Evolutionary conservation across 2,329 filamentous ascomycete species (phyloP).

Genomic region (Amauroascus verrucosus): DNA sequence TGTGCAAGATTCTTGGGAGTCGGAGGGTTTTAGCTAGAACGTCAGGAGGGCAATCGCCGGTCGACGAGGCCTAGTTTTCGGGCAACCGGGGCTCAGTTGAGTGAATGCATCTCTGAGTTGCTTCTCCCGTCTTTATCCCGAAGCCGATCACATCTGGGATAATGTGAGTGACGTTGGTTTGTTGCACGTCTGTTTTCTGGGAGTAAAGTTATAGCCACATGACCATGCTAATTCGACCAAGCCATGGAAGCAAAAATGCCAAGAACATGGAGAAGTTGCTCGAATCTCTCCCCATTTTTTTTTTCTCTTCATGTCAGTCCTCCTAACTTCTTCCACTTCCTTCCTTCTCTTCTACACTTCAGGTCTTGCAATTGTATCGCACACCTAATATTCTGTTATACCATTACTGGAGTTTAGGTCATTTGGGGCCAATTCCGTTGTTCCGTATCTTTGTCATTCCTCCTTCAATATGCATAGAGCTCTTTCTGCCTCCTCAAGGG

Average conservation of each 20-base stretch:
- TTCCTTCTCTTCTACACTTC: constrained; percentile 22
- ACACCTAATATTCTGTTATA: constrained; percentile 16
- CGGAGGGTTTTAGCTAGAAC: neutral
- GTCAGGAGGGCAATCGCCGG: neutral
- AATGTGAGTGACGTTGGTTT: too few species aligned
- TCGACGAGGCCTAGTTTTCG: neutral
- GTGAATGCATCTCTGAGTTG: too few species aligned
- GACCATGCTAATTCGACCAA: neutral
- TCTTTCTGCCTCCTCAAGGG: constrained; percentile 68
- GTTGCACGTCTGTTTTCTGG: neutral
- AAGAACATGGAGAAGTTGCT: constrained; percentile 35
- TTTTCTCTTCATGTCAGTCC: constrained; percentile 18
- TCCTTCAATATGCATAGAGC: constrained; percentile 74
- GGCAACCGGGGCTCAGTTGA: neutral
- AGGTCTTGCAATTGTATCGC: constrained; percentile 21
- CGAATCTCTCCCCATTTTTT: constrained; percentile 15
- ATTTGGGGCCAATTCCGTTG: constrained; percentile 26
- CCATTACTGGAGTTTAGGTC: constrained; percentile 24
- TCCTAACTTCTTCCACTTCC: constrained; percentile 19
- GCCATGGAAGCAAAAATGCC: constrained; percentile 25
- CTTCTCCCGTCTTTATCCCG: neutral
- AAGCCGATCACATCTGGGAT: too few species aligned
- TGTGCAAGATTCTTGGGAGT: constrained; percentile 4
- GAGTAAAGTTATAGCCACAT: too few species aligned
- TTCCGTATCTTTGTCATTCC: constrained; percentile 21